phyloP scores from a whole-genome alignment of 129 eudicot species.

The Helianthus tuberosus region DNA sequence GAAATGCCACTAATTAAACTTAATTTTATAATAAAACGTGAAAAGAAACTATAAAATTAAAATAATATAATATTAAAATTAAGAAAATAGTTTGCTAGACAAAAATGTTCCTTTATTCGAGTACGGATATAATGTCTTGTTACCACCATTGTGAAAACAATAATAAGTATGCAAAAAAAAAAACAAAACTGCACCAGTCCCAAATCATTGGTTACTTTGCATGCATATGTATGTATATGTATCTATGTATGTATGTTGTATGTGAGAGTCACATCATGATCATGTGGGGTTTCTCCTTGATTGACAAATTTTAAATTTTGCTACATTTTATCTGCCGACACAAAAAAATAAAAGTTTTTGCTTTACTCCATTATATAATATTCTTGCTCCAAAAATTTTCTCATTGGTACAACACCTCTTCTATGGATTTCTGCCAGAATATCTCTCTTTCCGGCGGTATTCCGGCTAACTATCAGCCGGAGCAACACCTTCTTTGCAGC shows the following conservation, averaged over 20 bases:
- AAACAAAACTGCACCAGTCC: not conserved
- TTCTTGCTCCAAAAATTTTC: slow-evolving; percentile 21
- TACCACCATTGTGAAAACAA: not conserved
- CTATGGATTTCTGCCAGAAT: slow-evolving; percentile 55
- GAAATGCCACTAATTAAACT: no score
- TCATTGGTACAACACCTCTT: not conserved
- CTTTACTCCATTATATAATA: slow-evolving; percentile 33
- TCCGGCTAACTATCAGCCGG: slow-evolving; percentile 39
- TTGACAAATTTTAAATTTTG: slow-evolving; percentile 34
- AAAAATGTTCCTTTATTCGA: no score
- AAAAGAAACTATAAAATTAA: no score
- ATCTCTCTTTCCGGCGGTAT: slow-evolving; percentile 36
- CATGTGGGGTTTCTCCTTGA: slow-evolving; percentile 26
- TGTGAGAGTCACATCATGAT: not conserved
- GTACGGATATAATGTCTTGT: no score
- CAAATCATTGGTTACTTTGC: not conserved
- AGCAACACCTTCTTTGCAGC: slow-evolving; percentile 44
- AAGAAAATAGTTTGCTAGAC: no score
- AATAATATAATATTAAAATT: no score
- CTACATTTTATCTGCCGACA: slow-evolving; percentile 52
- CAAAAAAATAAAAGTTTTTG: slow-evolving; percentile 9
- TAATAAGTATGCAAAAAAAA: not conserved
- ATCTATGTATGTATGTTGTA: not conserved
- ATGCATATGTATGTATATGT: not conserved
- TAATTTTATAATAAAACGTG: no score